These are phyloP conservation scores for Musa troglodytarum DNA, from an alignment of 176 grass and related monocot genomes.

Conservation along the genomic window DNA sequence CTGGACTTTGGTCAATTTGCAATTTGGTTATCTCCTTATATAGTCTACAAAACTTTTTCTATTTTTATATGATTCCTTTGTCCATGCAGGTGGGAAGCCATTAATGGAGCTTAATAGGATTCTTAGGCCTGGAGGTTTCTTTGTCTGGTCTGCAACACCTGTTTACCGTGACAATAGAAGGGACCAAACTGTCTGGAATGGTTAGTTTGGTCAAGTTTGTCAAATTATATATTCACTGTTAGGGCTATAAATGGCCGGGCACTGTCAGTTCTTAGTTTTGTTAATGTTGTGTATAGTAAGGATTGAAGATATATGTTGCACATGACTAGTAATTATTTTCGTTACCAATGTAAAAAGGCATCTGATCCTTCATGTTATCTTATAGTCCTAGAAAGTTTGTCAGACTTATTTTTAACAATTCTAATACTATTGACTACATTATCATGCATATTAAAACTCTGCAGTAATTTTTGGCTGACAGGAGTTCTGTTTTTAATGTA, in stretches of 20 bases:
- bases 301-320: too few relatives aligned
- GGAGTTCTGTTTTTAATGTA: conserved; percentile 4
- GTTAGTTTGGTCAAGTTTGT: conserved; percentile 27
- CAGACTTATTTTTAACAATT: neutral
- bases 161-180: conserved; percentile 64
- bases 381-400: neutral
- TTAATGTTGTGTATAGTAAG: neutral
- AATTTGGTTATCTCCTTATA: conserved; percentile 5
- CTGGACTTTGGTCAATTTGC: conserved; percentile 20
- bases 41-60: neutral
- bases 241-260: neutral
- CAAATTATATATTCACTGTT: neutral
- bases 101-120: conserved; percentile 86
- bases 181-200: conserved; percentile 68
- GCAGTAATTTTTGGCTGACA: too few relatives aligned
- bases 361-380: too few relatives aligned
- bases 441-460: too few relatives aligned
- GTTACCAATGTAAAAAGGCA: too few relatives aligned
- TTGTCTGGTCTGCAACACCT: conserved; percentile 89
- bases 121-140: conserved; percentile 87
- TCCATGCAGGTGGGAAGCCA: conserved; percentile 59
- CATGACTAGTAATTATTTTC: too few relatives aligned
- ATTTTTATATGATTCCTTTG: neutral
- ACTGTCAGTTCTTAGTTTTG: neutral
- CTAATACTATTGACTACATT: too few relatives aligned